Conservation (phyloP, 2,329 filamentous ascomycete genomes). For the Xylariaceae sp. region DNA sequence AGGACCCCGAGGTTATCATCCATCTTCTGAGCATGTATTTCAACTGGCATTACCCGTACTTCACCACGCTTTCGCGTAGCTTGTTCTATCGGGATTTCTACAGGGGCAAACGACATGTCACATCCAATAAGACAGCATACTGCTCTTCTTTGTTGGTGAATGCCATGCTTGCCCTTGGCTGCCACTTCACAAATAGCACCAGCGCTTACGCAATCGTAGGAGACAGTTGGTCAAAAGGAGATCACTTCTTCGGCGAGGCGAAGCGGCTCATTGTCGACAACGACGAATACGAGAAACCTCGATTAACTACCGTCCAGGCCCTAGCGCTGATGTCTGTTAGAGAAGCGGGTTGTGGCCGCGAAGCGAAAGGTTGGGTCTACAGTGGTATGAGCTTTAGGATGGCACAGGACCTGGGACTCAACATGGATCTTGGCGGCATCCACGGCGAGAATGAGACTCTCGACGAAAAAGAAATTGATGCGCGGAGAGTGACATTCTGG, state of each 20-base stretch:
- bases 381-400: slow-evolving; percentile 98
- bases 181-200: slow-evolving; percentile 83
- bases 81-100: slow-evolving; percentile 88
- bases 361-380: slow-evolving; percentile 97
- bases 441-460: slow-evolving; percentile 63
- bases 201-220: slow-evolving; percentile 73
- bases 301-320: slow-evolving; percentile 89
- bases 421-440: slow-evolving; percentile 77
- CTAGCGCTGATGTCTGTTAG: slow-evolving; percentile 94
- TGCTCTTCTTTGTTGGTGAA: slow-evolving; percentile 92
- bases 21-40: slow-evolving; percentile 98
- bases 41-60: slow-evolving; percentile 96
- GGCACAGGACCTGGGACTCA: slow-evolving; percentile 92
- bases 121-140: slow-evolving; percentile 67
- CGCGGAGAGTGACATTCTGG: slow-evolving; percentile 92
- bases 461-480: slow-evolving; percentile 85
- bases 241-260: slow-evolving; percentile 94
- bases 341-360: slow-evolving; percentile 91
- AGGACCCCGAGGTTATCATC: slow-evolving; percentile 76
- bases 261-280: slow-evolving; percentile 89
- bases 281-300: slow-evolving; percentile 90
- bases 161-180: slow-evolving; percentile 89
- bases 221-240: slow-evolving; percentile 85
- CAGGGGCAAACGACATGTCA: slow-evolving; percentile 65
- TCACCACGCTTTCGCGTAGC: slow-evolving; percentile 85